Evolutionary conservation across 2,329 filamentous ascomycete species (phyloP), one percentile per base, ranked within the genome.

Genomic region (Fusarium sp.): DNA sequence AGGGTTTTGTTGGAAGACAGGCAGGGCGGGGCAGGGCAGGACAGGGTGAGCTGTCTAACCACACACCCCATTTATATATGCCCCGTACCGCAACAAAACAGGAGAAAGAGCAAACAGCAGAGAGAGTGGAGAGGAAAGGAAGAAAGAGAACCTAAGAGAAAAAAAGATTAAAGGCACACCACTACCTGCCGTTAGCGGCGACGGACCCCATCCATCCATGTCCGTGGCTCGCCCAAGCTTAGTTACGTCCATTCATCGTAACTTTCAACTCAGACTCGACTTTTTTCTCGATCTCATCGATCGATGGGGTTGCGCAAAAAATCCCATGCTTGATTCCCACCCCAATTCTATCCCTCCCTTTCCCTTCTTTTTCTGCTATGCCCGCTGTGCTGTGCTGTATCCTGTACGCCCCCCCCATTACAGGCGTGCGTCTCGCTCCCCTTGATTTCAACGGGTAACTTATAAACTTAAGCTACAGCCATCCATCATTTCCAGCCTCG

Each of bases 201-300:
- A 38, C 23, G 23, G 33, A 30, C 47, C 33, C 47, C 47, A 38
- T 50, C 47, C 51, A 50, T 47, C 61, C 66, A 62, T 62, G 66
- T 62, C 66, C 41, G 61, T 69, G 66, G 66, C 66, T 69, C 66
- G 60, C 54, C 44, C 57, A 42, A 45, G 45, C 51, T 45, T n/a
- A 64, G 45, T 65, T 65, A 65, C 62, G 62, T 61, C 51, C 53
- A 47, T 57, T 56, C 53, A 65, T 61, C 52, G 71, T 58, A 61
- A 63, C 55, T 57, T 53, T 58, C 41, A 54, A 60, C 57, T 69
- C 62, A 66, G 57, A 62, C 62, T 62, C 65, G 55, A 62, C 65
- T 52, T 59, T 64, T 72, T 70, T 74, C 67, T 78, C 77, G 77
- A 78, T 79, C 72, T 57, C 70, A 74, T 77, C 77, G 77, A 79